Evolutionary conservation across 208 protist genomes (phyloP).

Genomic region (Trichomonas gallinae): DNA sequence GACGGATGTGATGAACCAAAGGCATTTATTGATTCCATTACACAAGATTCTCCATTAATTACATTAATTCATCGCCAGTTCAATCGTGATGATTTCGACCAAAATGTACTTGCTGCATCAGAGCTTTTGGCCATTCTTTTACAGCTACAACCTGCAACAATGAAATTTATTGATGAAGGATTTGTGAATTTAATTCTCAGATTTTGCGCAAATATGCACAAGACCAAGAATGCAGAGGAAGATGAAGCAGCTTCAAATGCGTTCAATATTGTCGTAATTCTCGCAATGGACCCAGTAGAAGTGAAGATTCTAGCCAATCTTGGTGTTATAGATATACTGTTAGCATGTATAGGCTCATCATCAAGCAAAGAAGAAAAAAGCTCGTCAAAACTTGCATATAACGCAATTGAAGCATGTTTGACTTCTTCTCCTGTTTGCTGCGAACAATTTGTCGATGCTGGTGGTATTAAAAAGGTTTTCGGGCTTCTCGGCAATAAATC

Average conservation of each 20-base stretch:
- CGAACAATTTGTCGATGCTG: not conserved
- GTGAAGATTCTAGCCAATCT: not conserved
- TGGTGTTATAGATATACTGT: not conserved
- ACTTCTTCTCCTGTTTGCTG: not conserved
- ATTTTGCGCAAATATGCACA: not conserved
- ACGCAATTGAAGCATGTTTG: not conserved
- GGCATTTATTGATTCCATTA: not conserved
- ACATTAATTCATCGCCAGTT: not conserved
- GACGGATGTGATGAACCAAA: not conserved
- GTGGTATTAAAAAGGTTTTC: not conserved
- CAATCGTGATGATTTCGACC: not conserved
- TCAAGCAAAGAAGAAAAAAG: not conserved
- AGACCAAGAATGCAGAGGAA: not conserved
- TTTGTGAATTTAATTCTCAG: not conserved
- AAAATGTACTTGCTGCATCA: slow-evolving; percentile 4
- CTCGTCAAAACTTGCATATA: not conserved
- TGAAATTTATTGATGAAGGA: not conserved
- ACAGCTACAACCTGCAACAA: not conserved
- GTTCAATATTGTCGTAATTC: not conserved
- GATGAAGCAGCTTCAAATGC: not conserved
- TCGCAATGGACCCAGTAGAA: not conserved
- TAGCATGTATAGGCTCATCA: not conserved
- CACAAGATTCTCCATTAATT: not conserved
- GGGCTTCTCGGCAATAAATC: not conserved
- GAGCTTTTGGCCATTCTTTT: not conserved